A percentile compares a stretch with the other conserved stretches of the same genome.
Conservation (phyloP, 257 asterid species). For the Capsicum chinense region DNA sequence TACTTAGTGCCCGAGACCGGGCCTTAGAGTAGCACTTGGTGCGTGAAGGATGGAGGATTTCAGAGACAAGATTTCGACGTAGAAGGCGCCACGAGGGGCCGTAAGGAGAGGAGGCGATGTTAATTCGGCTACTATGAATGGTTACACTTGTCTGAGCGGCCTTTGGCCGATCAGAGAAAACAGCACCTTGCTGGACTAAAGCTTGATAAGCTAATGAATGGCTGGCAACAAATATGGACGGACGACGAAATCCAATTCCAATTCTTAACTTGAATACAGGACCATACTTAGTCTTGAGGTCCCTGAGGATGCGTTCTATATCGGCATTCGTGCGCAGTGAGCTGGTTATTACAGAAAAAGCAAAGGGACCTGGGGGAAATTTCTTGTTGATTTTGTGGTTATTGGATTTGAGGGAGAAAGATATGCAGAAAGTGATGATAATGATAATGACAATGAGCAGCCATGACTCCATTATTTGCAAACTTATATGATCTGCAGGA, state of each 20-base stretch:
- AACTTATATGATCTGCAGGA: background rate
- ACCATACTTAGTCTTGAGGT: conserved; percentile 42
- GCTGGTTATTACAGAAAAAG: conserved; percentile 44
- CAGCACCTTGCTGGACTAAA: conserved; percentile 19
- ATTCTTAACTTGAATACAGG: conserved; percentile 49
- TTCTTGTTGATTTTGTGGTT: background rate
- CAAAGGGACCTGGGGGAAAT: conserved; percentile 52
- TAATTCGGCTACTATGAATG: conserved; percentile 27
- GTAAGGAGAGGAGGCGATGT: background rate
- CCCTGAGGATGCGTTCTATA: conserved; percentile 42
- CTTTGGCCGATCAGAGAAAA: conserved; percentile 31
- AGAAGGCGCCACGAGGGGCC: conserved; percentile 26
- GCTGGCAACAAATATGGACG: conserved; percentile 41
- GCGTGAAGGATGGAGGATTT: conserved; percentile 3
- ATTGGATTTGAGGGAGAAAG: conserved; percentile 27
- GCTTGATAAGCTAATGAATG: conserved; percentile 23
- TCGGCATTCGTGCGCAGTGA: conserved; percentile 45
- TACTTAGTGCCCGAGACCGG: background rate
- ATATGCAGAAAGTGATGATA: background rate
- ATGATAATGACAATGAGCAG: background rate
- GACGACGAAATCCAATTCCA: conserved; percentile 23
- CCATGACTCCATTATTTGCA: conserved; percentile 21
- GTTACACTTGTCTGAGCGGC: background rate
- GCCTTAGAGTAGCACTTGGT: background rate
- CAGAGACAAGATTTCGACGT: conserved; percentile 31